A percentile compares a stretch with the other conserved stretches of the same genome.
phyloP scores from a whole-genome alignment of 2,329 filamentous ascomycete species.

The Talaromyces amestolkiae region DNA sequence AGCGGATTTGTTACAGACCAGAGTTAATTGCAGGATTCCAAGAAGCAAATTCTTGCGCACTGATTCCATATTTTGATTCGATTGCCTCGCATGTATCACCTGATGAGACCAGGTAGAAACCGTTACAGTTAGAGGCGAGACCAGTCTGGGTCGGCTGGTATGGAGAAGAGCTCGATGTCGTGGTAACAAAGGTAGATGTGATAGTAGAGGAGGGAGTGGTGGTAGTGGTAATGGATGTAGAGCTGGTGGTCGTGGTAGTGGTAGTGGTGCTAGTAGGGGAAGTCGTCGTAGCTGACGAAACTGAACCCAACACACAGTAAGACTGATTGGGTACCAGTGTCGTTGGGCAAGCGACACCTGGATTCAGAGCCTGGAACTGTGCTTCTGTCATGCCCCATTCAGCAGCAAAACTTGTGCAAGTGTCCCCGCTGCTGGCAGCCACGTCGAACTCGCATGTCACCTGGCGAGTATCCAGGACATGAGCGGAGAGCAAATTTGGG shows the following conservation, averaged over 20 bases:
- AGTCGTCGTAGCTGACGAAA: background rate
- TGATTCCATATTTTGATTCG: conserved; percentile 8
- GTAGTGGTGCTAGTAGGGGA: background rate
- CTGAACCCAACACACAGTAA: background rate
- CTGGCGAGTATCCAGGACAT: background rate
- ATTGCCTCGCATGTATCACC: background rate
- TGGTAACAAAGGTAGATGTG: background rate
- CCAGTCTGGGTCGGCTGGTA: background rate
- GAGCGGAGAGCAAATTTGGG: background rate
- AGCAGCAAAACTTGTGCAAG: conserved; percentile 1
- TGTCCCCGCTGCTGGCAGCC: background rate
- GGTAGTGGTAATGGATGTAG: no score
- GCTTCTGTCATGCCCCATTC: background rate
- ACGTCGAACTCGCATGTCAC: conserved; percentile 1
- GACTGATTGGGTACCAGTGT: background rate
- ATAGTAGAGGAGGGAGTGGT: background rate
- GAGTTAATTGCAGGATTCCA: conserved; percentile 2
- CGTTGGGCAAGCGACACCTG: background rate
- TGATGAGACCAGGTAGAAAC: conserved; percentile 2
- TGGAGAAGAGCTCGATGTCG: background rate
- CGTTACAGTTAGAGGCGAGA: background rate
- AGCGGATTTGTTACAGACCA: background rate
- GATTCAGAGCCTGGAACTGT: background rate
- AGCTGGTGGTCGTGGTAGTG: background rate
- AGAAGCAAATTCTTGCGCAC: conserved; percentile 2